Evolutionary conservation across 1,284 basidiomycete genomes (phyloP).

Genomic region (Pseudozyma flocculosa): DNA sequence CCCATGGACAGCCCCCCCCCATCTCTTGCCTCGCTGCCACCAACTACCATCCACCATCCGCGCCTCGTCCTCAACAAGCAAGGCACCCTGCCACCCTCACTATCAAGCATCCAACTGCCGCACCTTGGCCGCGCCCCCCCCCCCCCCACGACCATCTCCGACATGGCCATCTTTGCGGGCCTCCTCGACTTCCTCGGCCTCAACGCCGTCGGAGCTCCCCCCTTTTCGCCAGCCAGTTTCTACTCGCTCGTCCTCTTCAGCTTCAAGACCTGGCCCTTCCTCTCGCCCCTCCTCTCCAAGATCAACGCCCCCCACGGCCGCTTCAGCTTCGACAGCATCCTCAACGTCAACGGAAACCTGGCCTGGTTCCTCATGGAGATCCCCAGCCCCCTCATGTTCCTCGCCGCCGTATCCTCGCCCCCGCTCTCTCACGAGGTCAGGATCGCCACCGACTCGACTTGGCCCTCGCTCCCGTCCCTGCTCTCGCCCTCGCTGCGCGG

Average conservation of each 20-base stretch:
- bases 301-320: conserved; percentile 75
- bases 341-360: conserved; percentile 55
- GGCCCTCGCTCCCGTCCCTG: conserved; percentile 15
- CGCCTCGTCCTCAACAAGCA: no score
- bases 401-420: conserved; percentile 49
- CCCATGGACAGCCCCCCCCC: no score
- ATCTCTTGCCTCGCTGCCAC: no score
- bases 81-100: no score
- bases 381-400: conserved; percentile 69
- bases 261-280: conserved; percentile 60
- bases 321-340: conserved; percentile 61
- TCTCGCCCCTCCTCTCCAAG: conserved; percentile 60
- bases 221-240: conserved; percentile 34
- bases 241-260: conserved; percentile 46
- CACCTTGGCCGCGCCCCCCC: background rate
- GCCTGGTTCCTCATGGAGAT: conserved; percentile 85
- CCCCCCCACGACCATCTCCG: background rate
- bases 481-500: conserved; percentile 47
- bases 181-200: conserved; percentile 7
- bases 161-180: background rate
- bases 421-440: conserved; percentile 60
- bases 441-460: conserved; percentile 8
- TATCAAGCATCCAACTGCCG: background rate
- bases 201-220: conserved; percentile 20
- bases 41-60: no score